Conservation (phyloP, 495 filamentous ascomycete species). For the Parmelia sp. region DNA sequence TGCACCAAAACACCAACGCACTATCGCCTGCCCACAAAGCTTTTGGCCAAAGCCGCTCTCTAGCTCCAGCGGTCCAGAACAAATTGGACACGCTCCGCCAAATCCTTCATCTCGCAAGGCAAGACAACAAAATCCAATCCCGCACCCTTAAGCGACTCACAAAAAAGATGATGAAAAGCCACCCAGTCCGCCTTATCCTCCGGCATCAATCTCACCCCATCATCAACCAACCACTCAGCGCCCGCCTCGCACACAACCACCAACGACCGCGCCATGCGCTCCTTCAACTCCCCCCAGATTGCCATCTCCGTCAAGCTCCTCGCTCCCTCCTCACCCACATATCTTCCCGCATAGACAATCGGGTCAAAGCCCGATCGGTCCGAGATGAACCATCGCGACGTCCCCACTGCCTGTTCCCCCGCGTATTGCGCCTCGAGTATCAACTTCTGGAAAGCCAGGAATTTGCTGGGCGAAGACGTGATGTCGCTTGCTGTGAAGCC, state of each 20-base stretch:
- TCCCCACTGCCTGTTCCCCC: conserved; percentile 30
- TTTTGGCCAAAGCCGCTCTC: neutral
- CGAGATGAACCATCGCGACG: conserved; percentile 40
- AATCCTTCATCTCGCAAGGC: neutral
- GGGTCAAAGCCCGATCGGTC: conserved; percentile 48
- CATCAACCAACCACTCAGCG: conserved; percentile 39
- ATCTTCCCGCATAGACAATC: conserved; percentile 39
- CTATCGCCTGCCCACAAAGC: too few species aligned
- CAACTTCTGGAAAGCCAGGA: conserved; percentile 37
- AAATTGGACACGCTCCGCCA: conserved; percentile 14
- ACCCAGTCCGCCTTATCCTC: conserved; percentile 35
- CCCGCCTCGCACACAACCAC: conserved; percentile 44
- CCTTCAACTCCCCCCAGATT: conserved; percentile 34
- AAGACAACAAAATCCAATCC: conserved; percentile 25
- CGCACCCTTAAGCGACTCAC: conserved; percentile 20
- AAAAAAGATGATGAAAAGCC: conserved; percentile 31
- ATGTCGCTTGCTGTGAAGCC: conserved; percentile 39
- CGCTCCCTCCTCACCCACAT: conserved; percentile 33
- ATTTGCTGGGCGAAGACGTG: conserved; percentile 25
- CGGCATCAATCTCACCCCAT: conserved; percentile 48
- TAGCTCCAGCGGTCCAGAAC: conserved; percentile 8
- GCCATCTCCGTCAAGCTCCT: conserved; percentile 24
- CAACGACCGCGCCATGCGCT: conserved; percentile 34
- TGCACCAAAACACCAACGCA: too few species aligned
- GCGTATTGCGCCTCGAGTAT: conserved; percentile 42